These are phyloP conservation scores for Monoraphidium neglectum DNA, from an alignment of 139 green algal species.

Conservation along the genomic window DNA sequence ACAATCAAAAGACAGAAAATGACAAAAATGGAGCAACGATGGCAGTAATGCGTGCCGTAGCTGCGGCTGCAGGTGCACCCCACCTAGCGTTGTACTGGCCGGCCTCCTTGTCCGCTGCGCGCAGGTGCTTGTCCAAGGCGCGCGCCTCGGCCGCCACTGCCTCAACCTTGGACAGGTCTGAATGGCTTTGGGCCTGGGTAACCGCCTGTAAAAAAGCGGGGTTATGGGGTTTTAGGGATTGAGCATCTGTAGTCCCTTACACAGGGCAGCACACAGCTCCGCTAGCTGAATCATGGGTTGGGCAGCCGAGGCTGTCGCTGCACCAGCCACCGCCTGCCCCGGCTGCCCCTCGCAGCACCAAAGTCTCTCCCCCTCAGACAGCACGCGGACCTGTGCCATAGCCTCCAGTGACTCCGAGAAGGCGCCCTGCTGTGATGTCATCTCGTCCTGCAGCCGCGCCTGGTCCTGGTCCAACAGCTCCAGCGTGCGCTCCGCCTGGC, in stretches of 20 bases:
- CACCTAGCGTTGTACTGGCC: slow-evolving; percentile 50
- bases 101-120: slow-evolving; percentile 53
- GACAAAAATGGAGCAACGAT: too few species aligned
- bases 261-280: too few species aligned
- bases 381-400: slow-evolving; percentile 45
- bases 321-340: background rate
- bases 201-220: too few species aligned
- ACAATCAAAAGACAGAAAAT: too few species aligned
- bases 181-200: slow-evolving; percentile 36
- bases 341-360: too few species aligned
- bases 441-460: slow-evolving; percentile 52
- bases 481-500: slow-evolving; percentile 49
- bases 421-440: slow-evolving; percentile 64
- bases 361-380: too few species aligned
- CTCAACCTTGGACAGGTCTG: slow-evolving; percentile 61
- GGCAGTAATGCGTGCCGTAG: too few species aligned
- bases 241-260: too few species aligned
- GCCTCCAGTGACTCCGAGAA: slow-evolving; percentile 55
- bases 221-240: too few species aligned
- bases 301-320: too few species aligned
- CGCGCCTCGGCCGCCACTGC: slow-evolving; percentile 44
- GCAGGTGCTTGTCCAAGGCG: slow-evolving; percentile 51
- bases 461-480: slow-evolving; percentile 45
- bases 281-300: too few species aligned
- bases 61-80: too few species aligned